Base-by-base conservation (phyloP, 768 basidiomycete species). In the Rickenella mellea region DNA sequence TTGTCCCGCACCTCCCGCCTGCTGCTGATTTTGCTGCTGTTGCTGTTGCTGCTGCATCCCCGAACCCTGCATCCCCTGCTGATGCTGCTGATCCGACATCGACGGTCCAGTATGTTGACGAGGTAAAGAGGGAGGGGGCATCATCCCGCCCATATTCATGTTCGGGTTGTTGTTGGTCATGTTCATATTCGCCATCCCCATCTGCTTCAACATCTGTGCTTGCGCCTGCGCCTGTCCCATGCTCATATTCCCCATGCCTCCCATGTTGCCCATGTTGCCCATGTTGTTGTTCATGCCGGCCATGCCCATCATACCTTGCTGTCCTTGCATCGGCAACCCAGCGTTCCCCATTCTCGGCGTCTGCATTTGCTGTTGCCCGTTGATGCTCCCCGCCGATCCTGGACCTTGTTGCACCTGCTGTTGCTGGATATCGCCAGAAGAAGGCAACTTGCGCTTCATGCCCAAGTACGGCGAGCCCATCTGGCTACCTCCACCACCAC, bases 331-430 rank as follows among this genome's bases (percentile, higher is more conserved):
- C 11, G 15, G 15, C 11, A 11, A 15, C 11, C 11, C 15, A 11
- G 29, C 11, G 15, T 11, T 11, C 11, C 29, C 11, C 29, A 11
- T 30, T 15, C 29, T 15, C 15, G 29, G 11, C 29, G 11, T 26
- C 27, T 24, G 39, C 39, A 24, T 40, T 24, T 38, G 36, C 11
- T 26, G 31, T 41, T 28, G 46, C 45, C 29, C 32, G 14, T 35
- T 35, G 8, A n/a, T 14, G 24, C 33, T 17, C 9, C 19, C 10
- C 3, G 33, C 10, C 33, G 24, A 19, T 48, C 11, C 46, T 26
- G 52, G 52, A 29, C 55, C 57, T 30, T 47, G 51, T 27, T 52
- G 50, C 32, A 50, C 48, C 19, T 57, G 53, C 33, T 24, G 20
- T 24, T 43, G 40, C 30, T 28, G 27, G 10, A 30, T 11, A 30